Evolutionary conservation across 208 protist species (phyloP).

Genomic region (Trypanosoma grayi): DNA sequence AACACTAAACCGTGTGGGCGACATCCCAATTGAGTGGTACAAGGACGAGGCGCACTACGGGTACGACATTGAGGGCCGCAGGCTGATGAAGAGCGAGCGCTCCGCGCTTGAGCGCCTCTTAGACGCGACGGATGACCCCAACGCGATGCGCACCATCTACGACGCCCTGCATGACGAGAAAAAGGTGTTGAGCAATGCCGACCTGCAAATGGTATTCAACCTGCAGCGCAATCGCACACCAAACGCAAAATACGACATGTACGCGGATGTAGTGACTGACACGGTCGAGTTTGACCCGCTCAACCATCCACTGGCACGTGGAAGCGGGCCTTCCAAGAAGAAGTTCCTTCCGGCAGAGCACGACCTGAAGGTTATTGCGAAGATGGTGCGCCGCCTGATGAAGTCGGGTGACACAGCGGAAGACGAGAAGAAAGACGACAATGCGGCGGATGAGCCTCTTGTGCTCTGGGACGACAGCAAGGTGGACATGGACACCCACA

Average conservation of each 20-base stretch:
- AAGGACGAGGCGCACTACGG: conserved; percentile 92
- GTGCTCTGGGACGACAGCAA: conserved; percentile 84
- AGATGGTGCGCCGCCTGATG: conserved; percentile 85
- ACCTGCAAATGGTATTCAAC: conserved; percentile 93
- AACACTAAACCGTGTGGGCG: conserved; percentile 89
- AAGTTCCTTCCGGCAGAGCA: conserved; percentile 79
- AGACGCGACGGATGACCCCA: conserved; percentile 91
- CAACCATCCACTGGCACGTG: conserved; percentile 89
- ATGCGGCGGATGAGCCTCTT: conserved; percentile 34
- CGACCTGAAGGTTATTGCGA: conserved; percentile 91
- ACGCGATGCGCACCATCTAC: conserved; percentile 90
- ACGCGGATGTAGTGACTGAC: conserved; percentile 79
- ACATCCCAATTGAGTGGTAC: conserved; percentile 95
- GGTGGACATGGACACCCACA: conserved; percentile 86
- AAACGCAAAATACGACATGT: conserved; percentile 89
- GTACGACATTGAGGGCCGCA: conserved; percentile 92
- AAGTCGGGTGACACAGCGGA: conserved; percentile 19
- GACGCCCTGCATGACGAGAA: conserved; percentile 90
- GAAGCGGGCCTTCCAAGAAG: conserved; percentile 78
- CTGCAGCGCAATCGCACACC: conserved; percentile 90
- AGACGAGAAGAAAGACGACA: conserved; percentile 26
- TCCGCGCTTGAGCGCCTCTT: conserved; percentile 89
- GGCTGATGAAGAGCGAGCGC: conserved; percentile 85
- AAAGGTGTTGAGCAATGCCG: conserved; percentile 85
- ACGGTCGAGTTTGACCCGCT: conserved; percentile 87